A percentile compares a stretch with the other conserved stretches of the same genome.
These are phyloP conservation scores for Tardiomyces digboiensis DNA, from an alignment of 1,139 yeast species.

Conservation along the genomic window DNA sequence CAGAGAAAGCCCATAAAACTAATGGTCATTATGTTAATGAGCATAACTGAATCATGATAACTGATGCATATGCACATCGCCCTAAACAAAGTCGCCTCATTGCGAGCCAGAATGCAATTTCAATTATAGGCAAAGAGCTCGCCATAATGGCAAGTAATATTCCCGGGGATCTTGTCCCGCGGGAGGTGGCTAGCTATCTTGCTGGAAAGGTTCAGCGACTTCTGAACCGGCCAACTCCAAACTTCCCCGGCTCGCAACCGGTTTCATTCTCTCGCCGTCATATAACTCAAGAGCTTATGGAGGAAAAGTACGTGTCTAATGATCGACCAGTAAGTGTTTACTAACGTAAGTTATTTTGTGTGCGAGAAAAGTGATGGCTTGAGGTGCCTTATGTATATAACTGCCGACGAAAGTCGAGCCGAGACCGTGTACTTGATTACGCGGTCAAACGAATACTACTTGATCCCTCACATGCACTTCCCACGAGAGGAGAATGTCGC, in stretches of 20 bases:
- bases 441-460: constrained; percentile 77
- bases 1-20: too few relatives aligned
- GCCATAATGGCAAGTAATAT: constrained; percentile 27
- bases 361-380: constrained; percentile 97
- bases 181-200: constrained; percentile 57
- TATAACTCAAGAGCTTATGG: constrained; percentile 48
- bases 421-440: constrained; percentile 59
- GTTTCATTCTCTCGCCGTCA: constrained; percentile 79
- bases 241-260: constrained; percentile 91
- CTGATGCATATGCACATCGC: too few relatives aligned
- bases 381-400: constrained; percentile 70
- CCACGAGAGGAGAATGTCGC: constrained; percentile 52
- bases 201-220: constrained; percentile 62
- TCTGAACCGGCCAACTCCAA: constrained; percentile 32
- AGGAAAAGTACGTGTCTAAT: constrained; percentile 32
- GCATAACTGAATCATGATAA: too few relatives aligned
- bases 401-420: constrained; percentile 38
- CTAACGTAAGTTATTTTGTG: constrained; percentile 47
- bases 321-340: not conserved
- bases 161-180: constrained; percentile 74
- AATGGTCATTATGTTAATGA: too few relatives aligned
- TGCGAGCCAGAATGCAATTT: too few relatives aligned
- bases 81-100: too few relatives aligned
- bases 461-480: constrained; percentile 77
- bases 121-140: too few relatives aligned